These are phyloP conservation scores for Paspalum vaginatum DNA, from an alignment of 176 grass and related monocot species.

Conservation along the genomic window DNA sequence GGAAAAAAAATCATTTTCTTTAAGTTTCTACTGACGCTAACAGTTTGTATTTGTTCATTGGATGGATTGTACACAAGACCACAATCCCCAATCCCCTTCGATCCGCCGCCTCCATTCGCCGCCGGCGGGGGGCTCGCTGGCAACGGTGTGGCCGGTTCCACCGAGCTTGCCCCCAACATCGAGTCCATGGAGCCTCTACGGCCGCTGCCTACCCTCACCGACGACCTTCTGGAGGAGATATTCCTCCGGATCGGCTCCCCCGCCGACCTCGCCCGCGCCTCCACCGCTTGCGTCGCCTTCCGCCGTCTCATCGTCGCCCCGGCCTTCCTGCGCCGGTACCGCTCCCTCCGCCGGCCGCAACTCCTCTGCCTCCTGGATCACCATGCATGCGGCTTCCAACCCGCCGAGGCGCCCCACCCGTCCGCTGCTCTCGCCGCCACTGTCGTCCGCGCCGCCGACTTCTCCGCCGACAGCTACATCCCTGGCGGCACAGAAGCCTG, in stretches of 20 bases:
- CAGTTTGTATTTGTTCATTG: too few relatives aligned
- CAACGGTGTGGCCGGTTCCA: too few relatives aligned
- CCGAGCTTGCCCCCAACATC: background rate
- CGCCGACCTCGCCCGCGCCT: background rate
- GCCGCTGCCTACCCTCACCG: background rate
- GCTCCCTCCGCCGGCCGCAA: background rate
- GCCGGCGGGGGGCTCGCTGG: background rate
- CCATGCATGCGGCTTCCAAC: background rate
- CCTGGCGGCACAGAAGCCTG: background rate
- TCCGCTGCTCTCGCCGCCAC: background rate
- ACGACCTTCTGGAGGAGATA: background rate
- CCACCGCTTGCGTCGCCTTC: background rate
- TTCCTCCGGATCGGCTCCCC: background rate
- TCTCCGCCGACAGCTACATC: constrained; percentile 7
- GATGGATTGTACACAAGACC: too few relatives aligned
- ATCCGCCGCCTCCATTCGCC: too few relatives aligned
- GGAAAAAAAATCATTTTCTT: too few relatives aligned
- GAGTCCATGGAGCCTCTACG: background rate
- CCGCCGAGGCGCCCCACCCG: constrained; percentile 1
- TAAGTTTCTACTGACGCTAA: too few relatives aligned
- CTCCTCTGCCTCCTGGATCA: background rate
- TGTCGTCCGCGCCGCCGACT: background rate
- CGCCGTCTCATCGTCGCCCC: background rate
- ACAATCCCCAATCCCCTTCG: too few relatives aligned
- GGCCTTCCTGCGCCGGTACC: constrained; percentile 17